phyloP scores from a whole-genome alignment of 176 grass and related monocot species.

The Eremochloa ophiuroides region DNA sequence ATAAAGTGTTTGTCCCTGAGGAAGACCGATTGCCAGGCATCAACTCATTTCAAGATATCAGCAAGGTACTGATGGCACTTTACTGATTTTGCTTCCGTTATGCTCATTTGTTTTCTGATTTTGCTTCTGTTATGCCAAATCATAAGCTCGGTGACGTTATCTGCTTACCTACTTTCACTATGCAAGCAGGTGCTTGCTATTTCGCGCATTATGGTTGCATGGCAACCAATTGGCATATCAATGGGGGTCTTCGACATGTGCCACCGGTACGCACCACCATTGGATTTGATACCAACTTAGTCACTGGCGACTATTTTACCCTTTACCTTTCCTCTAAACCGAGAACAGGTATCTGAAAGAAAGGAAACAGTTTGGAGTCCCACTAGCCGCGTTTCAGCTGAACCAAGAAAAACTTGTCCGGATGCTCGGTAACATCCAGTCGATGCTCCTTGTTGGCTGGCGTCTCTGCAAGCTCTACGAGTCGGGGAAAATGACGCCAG shows the following conservation, averaged over 20 bases:
- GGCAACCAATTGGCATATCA: constrained; percentile 66
- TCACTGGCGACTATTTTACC: background rate
- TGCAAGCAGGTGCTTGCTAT: constrained; percentile 60
- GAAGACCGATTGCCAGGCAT: constrained; percentile 60
- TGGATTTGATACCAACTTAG: background rate
- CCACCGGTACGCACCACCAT: constrained; percentile 29
- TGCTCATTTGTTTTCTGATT: background rate
- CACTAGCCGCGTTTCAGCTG: constrained; percentile 68
- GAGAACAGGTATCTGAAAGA: constrained; percentile 69
- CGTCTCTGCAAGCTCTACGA: constrained; percentile 78
- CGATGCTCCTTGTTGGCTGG: constrained; percentile 79
- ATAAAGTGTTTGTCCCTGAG: constrained; percentile 68
- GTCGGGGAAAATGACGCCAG: constrained; percentile 73
- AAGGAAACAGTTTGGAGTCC: constrained; percentile 71
- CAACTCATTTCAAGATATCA: constrained; percentile 73
- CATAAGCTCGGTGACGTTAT: background rate
- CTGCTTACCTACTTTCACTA: background rate
- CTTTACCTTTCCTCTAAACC: background rate
- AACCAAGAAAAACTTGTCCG: constrained; percentile 74
- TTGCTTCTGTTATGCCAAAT: background rate
- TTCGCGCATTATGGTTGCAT: constrained; percentile 75
- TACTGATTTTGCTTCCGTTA: background rate
- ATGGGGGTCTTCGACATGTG: constrained; percentile 79
- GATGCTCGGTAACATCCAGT: constrained; percentile 78
- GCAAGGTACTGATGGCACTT: constrained; percentile 40